phyloP scores from a whole-genome alignment of 441 rosid species.

The Pelargonium myrrhifolium region DNA sequence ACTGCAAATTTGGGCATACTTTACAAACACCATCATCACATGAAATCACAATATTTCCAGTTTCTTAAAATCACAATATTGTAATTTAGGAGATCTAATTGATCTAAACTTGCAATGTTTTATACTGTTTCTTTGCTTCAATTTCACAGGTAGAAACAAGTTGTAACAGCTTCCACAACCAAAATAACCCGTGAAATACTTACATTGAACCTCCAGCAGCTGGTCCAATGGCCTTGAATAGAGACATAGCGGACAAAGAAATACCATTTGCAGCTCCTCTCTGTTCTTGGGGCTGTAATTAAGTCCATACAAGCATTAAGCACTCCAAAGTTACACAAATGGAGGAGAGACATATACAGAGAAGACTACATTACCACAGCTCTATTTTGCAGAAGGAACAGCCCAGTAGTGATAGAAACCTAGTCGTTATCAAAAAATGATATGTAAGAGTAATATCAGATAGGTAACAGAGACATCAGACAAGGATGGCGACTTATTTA shows the following conservation, averaged over 20 bases:
- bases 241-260: constrained; percentile 64
- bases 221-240: constrained; percentile 65
- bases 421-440: constrained; percentile 13
- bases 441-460: not conserved
- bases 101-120: too few species aligned
- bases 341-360: not conserved
- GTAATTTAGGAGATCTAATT: too few species aligned
- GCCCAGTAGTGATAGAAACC: constrained; percentile 62
- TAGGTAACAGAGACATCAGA: not conserved
- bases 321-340: not conserved
- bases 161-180: not conserved
- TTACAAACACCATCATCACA: too few species aligned
- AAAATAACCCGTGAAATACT: constrained; percentile 15
- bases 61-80: too few species aligned
- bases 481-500: not conserved
- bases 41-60: too few species aligned
- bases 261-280: constrained; percentile 83
- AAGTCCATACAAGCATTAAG: not conserved
- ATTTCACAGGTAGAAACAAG: too few species aligned
- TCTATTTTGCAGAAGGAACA: constrained; percentile 63
- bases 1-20: not conserved
- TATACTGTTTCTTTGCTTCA: too few species aligned
- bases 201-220: constrained; percentile 65
- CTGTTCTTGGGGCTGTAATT: constrained; percentile 43
- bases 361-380: constrained; percentile 42